Conservation (phyloP, 2,329 filamentous ascomycete species). For the Pseudogymnoascus sp. region DNA sequence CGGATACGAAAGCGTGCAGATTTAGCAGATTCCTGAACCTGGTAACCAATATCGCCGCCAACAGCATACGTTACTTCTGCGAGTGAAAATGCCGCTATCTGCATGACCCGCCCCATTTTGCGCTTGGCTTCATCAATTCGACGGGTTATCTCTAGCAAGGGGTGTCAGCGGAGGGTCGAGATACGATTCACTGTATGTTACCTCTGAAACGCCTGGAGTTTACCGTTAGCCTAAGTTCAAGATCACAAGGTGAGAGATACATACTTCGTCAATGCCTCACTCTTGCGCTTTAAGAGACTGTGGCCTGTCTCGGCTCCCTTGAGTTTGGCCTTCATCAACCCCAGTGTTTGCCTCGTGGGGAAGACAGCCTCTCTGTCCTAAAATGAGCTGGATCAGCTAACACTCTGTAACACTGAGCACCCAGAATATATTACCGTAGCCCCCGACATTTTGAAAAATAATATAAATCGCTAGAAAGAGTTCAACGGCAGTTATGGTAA, state of each 20-base stretch:
- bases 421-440: slow-evolving; percentile 35
- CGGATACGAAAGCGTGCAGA: slow-evolving; percentile 86
- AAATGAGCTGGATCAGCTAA: slow-evolving; percentile 16
- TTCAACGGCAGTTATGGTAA: background rate
- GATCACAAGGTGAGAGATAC: slow-evolving; percentile 24
- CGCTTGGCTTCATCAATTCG: slow-evolving; percentile 98
- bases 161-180: slow-evolving; percentile 5
- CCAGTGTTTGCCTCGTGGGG: slow-evolving; percentile 92
- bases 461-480: background rate
- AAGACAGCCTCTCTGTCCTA: slow-evolving; percentile 96
- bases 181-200: slow-evolving; percentile 33
- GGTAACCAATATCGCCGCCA: slow-evolving; percentile 90
- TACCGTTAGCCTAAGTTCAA: slow-evolving; percentile 24
- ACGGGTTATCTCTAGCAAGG: slow-evolving; percentile 75
- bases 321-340: slow-evolving; percentile 95
- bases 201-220: slow-evolving; percentile 72
- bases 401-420: slow-evolving; percentile 11
- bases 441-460: slow-evolving; percentile 42
- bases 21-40: slow-evolving; percentile 93
- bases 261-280: slow-evolving; percentile 94
- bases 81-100: slow-evolving; percentile 94
- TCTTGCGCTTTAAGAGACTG: slow-evolving; percentile 93
- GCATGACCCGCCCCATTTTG: slow-evolving; percentile 99
- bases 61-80: slow-evolving; percentile 97
- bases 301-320: slow-evolving; percentile 90